A percentile compares a stretch with the other conserved stretches of the same genome.
These are phyloP conservation scores for Penicillium paxilli DNA, from an alignment of 495 filamentous ascomycete species.

Conservation along the genomic window DNA sequence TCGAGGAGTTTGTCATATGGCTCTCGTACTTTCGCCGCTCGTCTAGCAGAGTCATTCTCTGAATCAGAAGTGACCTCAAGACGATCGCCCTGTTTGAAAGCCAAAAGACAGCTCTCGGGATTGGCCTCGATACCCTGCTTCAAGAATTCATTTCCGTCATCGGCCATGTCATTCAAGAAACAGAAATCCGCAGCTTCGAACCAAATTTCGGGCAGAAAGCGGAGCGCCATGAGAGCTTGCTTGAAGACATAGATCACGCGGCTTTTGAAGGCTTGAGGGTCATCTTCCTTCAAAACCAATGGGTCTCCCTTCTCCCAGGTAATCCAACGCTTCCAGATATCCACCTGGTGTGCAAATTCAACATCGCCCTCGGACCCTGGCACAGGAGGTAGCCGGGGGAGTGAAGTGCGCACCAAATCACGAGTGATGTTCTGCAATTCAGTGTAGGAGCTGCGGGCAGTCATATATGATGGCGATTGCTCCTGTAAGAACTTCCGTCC, in stretches of 20 bases:
- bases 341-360: slow-evolving; percentile 83
- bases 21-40: slow-evolving; percentile 72
- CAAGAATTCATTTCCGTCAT: slow-evolving; percentile 75
- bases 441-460: slow-evolving; percentile 80
- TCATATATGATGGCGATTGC: slow-evolving; percentile 88
- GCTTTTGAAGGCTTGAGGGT: slow-evolving; percentile 65
- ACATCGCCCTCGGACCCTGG: slow-evolving; percentile 83
- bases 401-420: slow-evolving; percentile 70
- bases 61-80: slow-evolving; percentile 70
- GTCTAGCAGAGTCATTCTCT: slow-evolving; percentile 66
- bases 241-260: slow-evolving; percentile 89
- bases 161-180: slow-evolving; percentile 69
- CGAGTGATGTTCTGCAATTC: slow-evolving; percentile 82
- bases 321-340: slow-evolving; percentile 91
- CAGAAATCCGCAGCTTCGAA: slow-evolving; percentile 94
- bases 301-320: slow-evolving; percentile 92
- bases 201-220: slow-evolving; percentile 95
- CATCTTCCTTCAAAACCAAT: slow-evolving; percentile 78
- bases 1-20: slow-evolving; percentile 83
- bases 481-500: slow-evolving; percentile 93
- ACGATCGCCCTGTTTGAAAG: slow-evolving; percentile 85
- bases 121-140: slow-evolving; percentile 82
- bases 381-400: slow-evolving; percentile 79
- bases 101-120: slow-evolving; percentile 86
- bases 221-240: slow-evolving; percentile 88